phyloP scores from a whole-genome alignment of 495 filamentous ascomycete genomes.

The Monascus purpureus region DNA sequence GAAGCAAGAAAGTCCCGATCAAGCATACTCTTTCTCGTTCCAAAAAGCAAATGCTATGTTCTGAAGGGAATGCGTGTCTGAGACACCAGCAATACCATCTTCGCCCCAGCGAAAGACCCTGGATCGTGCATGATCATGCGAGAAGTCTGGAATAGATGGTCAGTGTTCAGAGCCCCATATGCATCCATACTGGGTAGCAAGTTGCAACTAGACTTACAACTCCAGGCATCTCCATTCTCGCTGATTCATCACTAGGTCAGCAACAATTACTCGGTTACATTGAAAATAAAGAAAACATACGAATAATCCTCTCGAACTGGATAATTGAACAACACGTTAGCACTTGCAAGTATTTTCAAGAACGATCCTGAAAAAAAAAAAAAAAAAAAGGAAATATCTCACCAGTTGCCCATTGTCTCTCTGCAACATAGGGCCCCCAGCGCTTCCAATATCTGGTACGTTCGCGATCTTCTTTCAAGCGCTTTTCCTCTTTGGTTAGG shows the following conservation, averaged over 20 bases:
- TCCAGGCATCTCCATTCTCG: constrained; percentile 86
- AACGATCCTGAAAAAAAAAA: constrained; percentile 10
- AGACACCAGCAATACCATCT: constrained; percentile 93
- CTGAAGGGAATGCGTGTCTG: constrained; percentile 75
- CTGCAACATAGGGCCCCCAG: constrained; percentile 57
- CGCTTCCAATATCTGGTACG: constrained; percentile 84
- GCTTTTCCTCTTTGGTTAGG: constrained; percentile 73
- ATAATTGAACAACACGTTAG: too few relatives aligned
- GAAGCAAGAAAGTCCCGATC: not conserved
- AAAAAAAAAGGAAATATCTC: constrained; percentile 12
- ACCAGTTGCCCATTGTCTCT: constrained; percentile 85
- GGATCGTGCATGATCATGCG: constrained; percentile 80
- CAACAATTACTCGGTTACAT: constrained; percentile 3
- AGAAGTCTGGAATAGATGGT: constrained; percentile 50
- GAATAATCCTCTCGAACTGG: constrained; percentile 91
- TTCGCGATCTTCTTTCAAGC: constrained; percentile 71
- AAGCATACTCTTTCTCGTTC: constrained; percentile 87
- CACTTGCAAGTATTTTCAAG: too few relatives aligned
- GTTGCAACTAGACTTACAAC: constrained; percentile 44
- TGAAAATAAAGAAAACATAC: constrained; percentile 31
- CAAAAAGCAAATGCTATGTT: constrained; percentile 94
- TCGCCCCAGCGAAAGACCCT: constrained; percentile 90
- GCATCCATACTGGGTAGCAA: not conserved
- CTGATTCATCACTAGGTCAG: constrained; percentile 14
- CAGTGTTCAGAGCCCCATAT: not conserved